Base-by-base conservation (phyloP, 441 rosid species). In the Mallotus japonicus region DNA sequence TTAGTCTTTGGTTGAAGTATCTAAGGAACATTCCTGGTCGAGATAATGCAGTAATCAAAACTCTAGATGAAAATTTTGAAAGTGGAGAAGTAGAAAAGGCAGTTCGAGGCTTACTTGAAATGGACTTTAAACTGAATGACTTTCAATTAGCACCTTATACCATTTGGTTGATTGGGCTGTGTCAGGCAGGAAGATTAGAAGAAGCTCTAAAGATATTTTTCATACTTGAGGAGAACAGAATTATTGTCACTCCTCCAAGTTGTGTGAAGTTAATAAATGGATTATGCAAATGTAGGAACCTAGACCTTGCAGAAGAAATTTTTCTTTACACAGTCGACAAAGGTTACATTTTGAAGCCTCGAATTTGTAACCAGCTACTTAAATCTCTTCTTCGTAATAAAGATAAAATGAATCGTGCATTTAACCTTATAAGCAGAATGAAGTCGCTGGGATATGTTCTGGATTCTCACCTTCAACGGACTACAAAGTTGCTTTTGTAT, bases 1-100 rank as follows among this genome's bases (percentile, higher is more conserved):
- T 90, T 82, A 87, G 79, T 81, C 74, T 90, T 72, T 92, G 97
- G 99, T 68, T 95, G 80, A 83, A 83, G 70, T 87, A 90, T 80
- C 79, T 92, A 72, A 86, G 77, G 79, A 72, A 70, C 62, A 72
- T 76, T 75, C 77, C 84, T 56, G 76, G 82, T n/a, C 73, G 84
- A 56, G 84, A 89, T 53, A 81, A 78, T 16, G 75, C 72, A 77
- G 63, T 56, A 76, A 53, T 89, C 42, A 80, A 75, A 70, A 78
- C 53, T 57, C 78, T 86, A 57, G 88, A 87, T 74, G 89, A 83
- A 67, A 80, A 75, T 61, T 87, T 92, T 66, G 77, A 73, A 77
- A 83, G 80, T 69, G 90, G 95, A 69, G 84, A 89, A 64, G 86
- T 87, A 16, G 94, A 82, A 80, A 84, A 63, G 72, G 97, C 96